Base-by-base conservation (phyloP, 2,329 filamentous ascomycete genomes). In the Venturia asperata region DNA sequence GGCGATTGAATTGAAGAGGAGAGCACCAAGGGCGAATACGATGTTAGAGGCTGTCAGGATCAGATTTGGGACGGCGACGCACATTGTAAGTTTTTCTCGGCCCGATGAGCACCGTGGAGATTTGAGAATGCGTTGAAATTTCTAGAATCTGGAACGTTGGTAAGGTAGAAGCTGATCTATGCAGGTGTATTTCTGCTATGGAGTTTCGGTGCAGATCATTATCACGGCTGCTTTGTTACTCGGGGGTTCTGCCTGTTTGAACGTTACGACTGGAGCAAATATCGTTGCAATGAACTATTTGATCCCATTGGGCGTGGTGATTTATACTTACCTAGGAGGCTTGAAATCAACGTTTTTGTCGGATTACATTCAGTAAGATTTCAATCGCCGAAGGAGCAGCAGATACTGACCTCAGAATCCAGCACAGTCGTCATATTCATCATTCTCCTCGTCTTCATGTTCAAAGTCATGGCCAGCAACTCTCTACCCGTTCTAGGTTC, bases 361-460 rank as follows among this genome's bases (percentile, higher is more conserved):
- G 15, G 61, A 63, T 17, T 63, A 49, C 34, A 45, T 63, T 17
- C 61, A 63, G 37, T 61, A 39, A 24, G 37, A 9, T 17, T 21
- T 41, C 58, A 21, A 11, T 39, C 58, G 3, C 3, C 27, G 37
- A 45, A 15, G 5, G 58, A 7, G 11, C 39, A 15, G 13, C 21
- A 7, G 15, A 7, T 13, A 42, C 27, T 56, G 13, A 37, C 52
- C 30, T 42, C 9, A 3, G 1, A 2, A 27, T 19, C 27, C 24
- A 61, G 58, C 61, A 63, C 61, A 13, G 39, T 63, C 43, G 45
- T 63, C 15, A 63, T 63, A 24, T 63, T 63, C 61, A 42, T 63
- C 9, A 63, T 63, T 27, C 43, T 63, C 21, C 64, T 65, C 27
- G 37, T 65, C 56, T 45, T 43, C 55, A 65, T 65, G 64, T 62